Evolutionary conservation across 1,284 basidiomycete genomes (phyloP).

Genomic region (Sanghuangporus weigelae): DNA sequence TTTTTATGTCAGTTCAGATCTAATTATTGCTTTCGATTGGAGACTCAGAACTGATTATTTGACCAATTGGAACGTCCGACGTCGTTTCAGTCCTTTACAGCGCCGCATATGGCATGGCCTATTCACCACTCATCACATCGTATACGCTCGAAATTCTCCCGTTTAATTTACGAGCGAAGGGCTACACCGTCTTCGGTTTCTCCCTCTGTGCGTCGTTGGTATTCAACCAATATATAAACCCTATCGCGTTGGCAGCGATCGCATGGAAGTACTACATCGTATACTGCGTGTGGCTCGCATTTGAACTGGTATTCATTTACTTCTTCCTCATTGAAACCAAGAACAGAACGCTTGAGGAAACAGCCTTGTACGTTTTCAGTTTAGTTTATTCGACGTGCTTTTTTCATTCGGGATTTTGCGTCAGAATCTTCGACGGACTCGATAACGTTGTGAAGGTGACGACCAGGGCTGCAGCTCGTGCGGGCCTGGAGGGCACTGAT

Average conservation of each 20-base stretch:
- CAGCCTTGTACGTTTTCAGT: constrained; percentile 11
- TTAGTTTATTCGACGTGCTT: neutral
- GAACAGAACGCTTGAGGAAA: constrained; percentile 20
- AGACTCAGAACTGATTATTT: neutral
- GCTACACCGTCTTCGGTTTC: constrained; percentile 23
- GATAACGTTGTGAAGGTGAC: constrained; percentile 17
- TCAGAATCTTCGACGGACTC: constrained; percentile 19
- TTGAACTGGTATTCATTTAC: constrained; percentile 32
- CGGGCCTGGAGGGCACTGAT: constrained; percentile 2
- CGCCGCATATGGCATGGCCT: constrained; percentile 25
- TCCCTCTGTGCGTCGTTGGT: constrained; percentile 26
- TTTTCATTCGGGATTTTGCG: neutral
- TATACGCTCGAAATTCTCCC: constrained; percentile 35
- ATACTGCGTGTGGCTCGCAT: constrained; percentile 26
- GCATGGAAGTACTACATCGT: constrained; percentile 31
- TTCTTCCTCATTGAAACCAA: constrained; percentile 24
- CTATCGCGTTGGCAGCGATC: constrained; percentile 25
- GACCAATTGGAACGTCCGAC: neutral
- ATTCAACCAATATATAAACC: constrained; percentile 38
- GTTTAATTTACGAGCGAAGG: constrained; percentile 32
- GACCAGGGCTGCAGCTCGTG: constrained; percentile 9
- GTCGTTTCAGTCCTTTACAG: constrained; percentile 23
- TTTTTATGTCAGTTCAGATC: constrained; percentile 29
- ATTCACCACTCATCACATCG: constrained; percentile 26
- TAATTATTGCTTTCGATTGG: constrained; percentile 1